Evolutionary conservation across 495 filamentous ascomycete genomes (phyloP), one percentile per base, ranked within the genome.

Genomic region (Penicillium salamii): DNA sequence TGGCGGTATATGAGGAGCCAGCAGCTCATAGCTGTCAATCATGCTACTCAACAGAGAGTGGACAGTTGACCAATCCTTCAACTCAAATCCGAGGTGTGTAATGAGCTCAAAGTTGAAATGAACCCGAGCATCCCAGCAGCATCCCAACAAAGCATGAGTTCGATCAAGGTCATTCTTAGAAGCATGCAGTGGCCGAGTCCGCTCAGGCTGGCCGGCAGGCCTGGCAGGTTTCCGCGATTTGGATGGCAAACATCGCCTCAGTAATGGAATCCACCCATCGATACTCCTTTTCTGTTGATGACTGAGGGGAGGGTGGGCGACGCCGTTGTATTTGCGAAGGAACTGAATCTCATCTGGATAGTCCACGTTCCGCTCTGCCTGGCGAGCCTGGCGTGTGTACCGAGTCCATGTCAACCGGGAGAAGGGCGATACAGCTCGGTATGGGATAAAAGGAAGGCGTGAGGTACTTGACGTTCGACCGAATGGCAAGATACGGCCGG

Each of bases 1-100:
- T 43, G 53, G 46, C 12, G 42, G 34, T 43, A 58, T 53, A 33
- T 51, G 52, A 35, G 58, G 50, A 40, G 40, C 31, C 36, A 63
- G 39, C 18, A 55, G 23, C 36, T 63, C 54, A 37, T 58, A 58
- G 19, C 58, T 61, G 50, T 75, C 75, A 18, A 78, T 53, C 50
- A 79, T 56, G 34, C 49, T 61, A 49, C 53, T 64, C 35, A 77
- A 50, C 5, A 78, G 52, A 39, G 60, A 58, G 37, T 71, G 51
- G 8, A 76, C 74, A 8, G 57, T 66, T 33, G 69, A 51, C 75
- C 75, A 79, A 49, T 74, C 65, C 12, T 70, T 63, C 44, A 66
- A 38, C 13, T 64, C 49, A 44, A 75, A 69, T 2, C 75, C 75
- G n/a, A 78, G 47, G 54, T 78, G 64, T 8, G 57, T 62, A 11